Evolutionary conservation across 2,329 filamentous ascomycete species (phyloP), one percentile per base, ranked within the genome.

Genomic region (Zasmidium citrigriseum): DNA sequence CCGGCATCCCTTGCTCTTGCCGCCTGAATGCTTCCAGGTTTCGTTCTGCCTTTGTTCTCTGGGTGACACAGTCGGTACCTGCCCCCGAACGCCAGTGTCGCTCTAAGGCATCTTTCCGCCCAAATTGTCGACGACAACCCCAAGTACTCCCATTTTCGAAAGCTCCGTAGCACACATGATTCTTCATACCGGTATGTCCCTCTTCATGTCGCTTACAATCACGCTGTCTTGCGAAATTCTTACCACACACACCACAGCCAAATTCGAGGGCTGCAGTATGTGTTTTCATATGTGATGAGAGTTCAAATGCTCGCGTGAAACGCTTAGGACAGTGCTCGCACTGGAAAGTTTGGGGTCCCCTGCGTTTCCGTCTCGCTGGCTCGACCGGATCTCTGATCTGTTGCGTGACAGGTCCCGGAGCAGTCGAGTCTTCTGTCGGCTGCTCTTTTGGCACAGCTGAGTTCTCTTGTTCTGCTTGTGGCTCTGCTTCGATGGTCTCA

Each of bases 181-280:
- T 97, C 84, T 97, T 98, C 78, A 98, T 93, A 45, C 95, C 95
- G 0, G 90, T 95, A 71, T 99, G 93, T 41, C 98, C 79, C 41
- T 93, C 92, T 76, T 98, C 95, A 75, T 99, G 93, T 34, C 95
- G 88, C 76, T 98, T 98, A 49, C 95, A 88, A 73, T 99, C 95
- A 72, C 98, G 93, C 72, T 98, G 93, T 23, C 95, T 88, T 2
- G 95, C 95, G 77, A 98, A 98, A 0, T 93, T 93, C 75, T 98
- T 98, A 52, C 91, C 90, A 67, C 93, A 99, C 9, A 97, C 91
- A 0, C 90, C 96, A 72, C 93, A 99, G 2, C 97, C 93, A 70
- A 97, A 98, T 0, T 95, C 95, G 48, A 93, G 85, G 78, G 98
- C 95, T 69, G 98, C 93, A 4, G 95, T 98, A 72, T 99, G 93